Conservation (phyloP, 2,329 filamentous ascomycete genomes). For the Epichloe gansuensis region DNA sequence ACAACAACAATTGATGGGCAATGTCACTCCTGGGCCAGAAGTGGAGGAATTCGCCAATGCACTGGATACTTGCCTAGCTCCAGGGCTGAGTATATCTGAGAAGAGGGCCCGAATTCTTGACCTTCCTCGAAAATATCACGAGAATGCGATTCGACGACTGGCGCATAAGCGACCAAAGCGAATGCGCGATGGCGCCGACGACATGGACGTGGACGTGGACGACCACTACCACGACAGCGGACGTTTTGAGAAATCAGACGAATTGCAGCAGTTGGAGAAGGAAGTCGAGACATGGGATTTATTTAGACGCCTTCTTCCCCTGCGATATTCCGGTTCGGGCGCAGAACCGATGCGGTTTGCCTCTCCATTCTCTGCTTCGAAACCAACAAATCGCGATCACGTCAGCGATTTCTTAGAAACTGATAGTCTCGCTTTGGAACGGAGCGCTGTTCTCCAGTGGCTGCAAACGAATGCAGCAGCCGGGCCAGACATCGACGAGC, state of each 20-base stretch:
- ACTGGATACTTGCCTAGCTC: slow-evolving; percentile 60
- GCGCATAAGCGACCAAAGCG: slow-evolving; percentile 19
- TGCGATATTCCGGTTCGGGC: slow-evolving; percentile 42
- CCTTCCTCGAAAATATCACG: slow-evolving; percentile 46
- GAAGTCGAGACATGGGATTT: slow-evolving; percentile 90
- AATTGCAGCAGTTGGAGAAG: slow-evolving; percentile 50
- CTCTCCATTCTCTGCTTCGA: slow-evolving; percentile 15
- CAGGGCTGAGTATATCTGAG: slow-evolving; percentile 36
- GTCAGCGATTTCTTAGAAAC: slow-evolving; percentile 59
- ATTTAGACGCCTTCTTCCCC: slow-evolving; percentile 58
- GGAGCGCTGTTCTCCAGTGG: slow-evolving; percentile 73
- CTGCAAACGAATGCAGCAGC: slow-evolving; percentile 65
- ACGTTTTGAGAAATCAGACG: slow-evolving; percentile 8
- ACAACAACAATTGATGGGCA: slow-evolving; percentile 15
- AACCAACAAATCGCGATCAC: slow-evolving; percentile 13
- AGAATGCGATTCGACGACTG: slow-evolving; percentile 31
- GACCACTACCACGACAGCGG: slow-evolving; percentile 17
- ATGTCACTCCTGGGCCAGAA: slow-evolving; percentile 58
- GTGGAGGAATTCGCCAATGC: slow-evolving; percentile 78
- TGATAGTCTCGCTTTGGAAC: slow-evolving; percentile 64
- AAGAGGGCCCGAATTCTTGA: slow-evolving; percentile 55
- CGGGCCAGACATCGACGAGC: slow-evolving; percentile 58
- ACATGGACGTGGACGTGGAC: slow-evolving; percentile 45
- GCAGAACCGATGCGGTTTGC: slow-evolving; percentile 20
- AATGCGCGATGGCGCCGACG: slow-evolving; percentile 25